Evolutionary conservation across 495 filamentous ascomycete genomes (phyloP).

Genomic region (Penicillium egyptiacum): DNA sequence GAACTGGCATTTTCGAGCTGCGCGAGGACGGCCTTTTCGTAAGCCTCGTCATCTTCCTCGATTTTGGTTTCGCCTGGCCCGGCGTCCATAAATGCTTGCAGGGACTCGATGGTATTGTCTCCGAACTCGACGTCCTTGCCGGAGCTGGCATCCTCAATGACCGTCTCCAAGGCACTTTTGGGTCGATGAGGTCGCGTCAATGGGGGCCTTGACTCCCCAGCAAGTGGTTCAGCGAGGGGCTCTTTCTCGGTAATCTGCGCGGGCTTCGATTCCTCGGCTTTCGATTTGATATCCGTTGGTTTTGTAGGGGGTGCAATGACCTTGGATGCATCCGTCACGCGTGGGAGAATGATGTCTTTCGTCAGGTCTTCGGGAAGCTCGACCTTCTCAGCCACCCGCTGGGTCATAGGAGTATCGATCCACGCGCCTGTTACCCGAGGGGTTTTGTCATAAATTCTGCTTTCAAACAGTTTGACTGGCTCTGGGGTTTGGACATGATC

Average conservation of each 20-base stretch:
- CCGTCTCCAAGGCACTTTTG: slow-evolving; percentile 51
- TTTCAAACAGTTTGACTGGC: slow-evolving; percentile 44
- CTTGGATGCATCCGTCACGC: slow-evolving; percentile 10
- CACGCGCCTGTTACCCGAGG: slow-evolving; percentile 52
- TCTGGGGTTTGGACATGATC: slow-evolving; percentile 36
- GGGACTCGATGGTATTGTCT: slow-evolving; percentile 62
- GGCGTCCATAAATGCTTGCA: slow-evolving; percentile 53
- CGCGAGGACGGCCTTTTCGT: slow-evolving; percentile 35
- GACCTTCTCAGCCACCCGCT: slow-evolving; percentile 25
- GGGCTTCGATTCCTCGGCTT: slow-evolving; percentile 13
- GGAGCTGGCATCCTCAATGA: slow-evolving; percentile 53
- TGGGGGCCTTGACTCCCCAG: slow-evolving; percentile 20
- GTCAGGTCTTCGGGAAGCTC: slow-evolving; percentile 34
- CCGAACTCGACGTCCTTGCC: slow-evolving; percentile 50
- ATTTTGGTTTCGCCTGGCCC: slow-evolving; percentile 31
- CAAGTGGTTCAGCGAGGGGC: slow-evolving; percentile 2
- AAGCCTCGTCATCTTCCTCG: slow-evolving; percentile 40
- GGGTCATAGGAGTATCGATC: slow-evolving; percentile 54
- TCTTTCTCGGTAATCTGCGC: slow-evolving; percentile 7
- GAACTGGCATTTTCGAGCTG: slow-evolving; percentile 37
- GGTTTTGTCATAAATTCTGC: slow-evolving; percentile 45
- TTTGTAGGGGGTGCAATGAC: slow-evolving; percentile 4
- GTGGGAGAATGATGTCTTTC: slow-evolving; percentile 26
- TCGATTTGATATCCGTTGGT: not conserved
- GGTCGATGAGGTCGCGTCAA: slow-evolving; percentile 45